Base-by-base conservation (phyloP, 306 rosid genomes). In the Lupinus albus region DNA sequence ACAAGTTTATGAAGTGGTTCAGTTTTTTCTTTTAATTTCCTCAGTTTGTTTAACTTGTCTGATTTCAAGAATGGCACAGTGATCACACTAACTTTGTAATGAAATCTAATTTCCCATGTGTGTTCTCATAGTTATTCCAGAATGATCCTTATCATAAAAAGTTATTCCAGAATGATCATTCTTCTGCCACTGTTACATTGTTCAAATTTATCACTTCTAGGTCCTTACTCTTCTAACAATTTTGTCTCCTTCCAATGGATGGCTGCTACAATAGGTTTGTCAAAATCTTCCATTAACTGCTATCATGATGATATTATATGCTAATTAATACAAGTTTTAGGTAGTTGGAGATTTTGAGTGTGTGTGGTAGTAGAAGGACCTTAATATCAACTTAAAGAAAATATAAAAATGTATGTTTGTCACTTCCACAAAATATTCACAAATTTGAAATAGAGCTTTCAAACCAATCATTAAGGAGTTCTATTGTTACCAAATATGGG, bases 1-100 rank as follows among this genome's bases (percentile, higher is more conserved):
- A 32, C 18, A 73, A 48, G 73, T 44, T 52, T 73, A 65, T 79
- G 80, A 75, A 64, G 53, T 79, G 75, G 61, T 77, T 82, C 74
- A 52, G 73, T 56, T 56, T 57, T 73, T 30, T 45, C 50, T 42
- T 42, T 10, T 64, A 65, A 65, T 68, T 74, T 70, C 35, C 68
- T 55, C 50, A 58, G 38, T 65, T 66, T 70, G 67, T 68, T 41
- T 32, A 61, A 58, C 79, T 39, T 72, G 72, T 58, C 54, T 63
- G 58, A 49, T 76, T 72, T 59, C 74, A 45, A 58, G 30, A 25
- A 25, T 70, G 74, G 28, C 50, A 79, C 47, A 44, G 58, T 50
- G 35, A 72, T 71, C 70, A 8, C 55, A 60, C 79, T 72, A 64
- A 61, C 66, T 46, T 50, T 76, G 70, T 72, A 60, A 15, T 21